Base-by-base conservation (phyloP, 2,329 filamentous ascomycete genomes). In the Orbilia brochopaga region DNA sequence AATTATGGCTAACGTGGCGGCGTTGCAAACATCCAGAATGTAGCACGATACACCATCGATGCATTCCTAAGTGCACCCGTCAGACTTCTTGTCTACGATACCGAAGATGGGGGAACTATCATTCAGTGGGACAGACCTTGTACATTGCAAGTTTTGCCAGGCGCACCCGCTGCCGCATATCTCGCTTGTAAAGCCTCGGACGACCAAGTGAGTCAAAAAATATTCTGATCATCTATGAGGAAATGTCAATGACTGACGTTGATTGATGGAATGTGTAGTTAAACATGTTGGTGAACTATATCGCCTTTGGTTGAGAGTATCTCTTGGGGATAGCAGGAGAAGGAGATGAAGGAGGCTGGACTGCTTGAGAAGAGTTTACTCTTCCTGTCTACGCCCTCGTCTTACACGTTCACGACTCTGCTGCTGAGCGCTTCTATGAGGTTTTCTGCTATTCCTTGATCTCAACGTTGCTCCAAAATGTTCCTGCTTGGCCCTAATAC, bases 51-150 rank as follows among this genome's bases (percentile, higher is more conserved):
- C 35, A 63, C 57, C 1, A 27, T 69, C 0, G 58, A 69, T 19
- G 57, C 65, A 1, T 69, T 69, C 32, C 40, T 63, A 4, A 53
- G 62, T 48, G 52, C 57, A 5, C 65, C 65, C 4, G 19, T 62
- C 1, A 27, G 65, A 8, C 19, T 69, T 5, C 52, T 69, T 1
- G 52, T 69, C 1, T 59, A 63, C 13, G 59, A 70, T 63, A 63
- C 58, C 15, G 58, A 46, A 2, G 32, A 58, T 44, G 59, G 65
- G 0, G 65, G 65, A 7, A 69, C 58, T 1, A 21, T 19, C 5
- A 63, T 63, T 17, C 24, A 54, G 10, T 70, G 65, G 58, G 65
- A 63, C 32, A 32, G 59, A 7, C 65, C 65, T 8, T 70, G 65
- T 19, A 63, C 65, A 10, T 15, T 53, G 19, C 8, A 55, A 3